Base-by-base conservation (phyloP, 106 monocot genomes). In the Phalaenopsis aphrodite region DNA sequence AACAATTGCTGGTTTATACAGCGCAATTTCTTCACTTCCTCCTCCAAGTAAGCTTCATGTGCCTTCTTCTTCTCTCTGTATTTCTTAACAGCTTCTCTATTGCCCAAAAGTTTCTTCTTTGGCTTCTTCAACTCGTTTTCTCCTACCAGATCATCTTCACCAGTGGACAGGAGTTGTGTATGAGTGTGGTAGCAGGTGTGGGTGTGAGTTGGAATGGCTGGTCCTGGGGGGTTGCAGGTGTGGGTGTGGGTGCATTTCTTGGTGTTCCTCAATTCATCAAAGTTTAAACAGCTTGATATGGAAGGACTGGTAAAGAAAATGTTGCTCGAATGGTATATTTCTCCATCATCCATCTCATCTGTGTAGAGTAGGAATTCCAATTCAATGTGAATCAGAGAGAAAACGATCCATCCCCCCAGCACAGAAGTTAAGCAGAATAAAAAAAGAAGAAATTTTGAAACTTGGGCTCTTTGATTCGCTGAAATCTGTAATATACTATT, bases 31-130 rank as follows among this genome's bases (percentile, higher is more conserved):
- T 85, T 85, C 4, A 92, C 91, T 57, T 96, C 96, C 85, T 92
- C 93, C 78, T 96, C 93, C 71, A 96, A 81, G 66, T 79, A 89
- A 10, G 93, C 89, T 0, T 91, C 84, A 30, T 90, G 93, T 21
- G 96, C 96, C 82, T 92, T 96, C 83, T 92, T 96, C 87, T 96
- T 96, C 77, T 96, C 93, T 71, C 96, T 71, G 61, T 96, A 96
- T 85, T 92, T 96, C 66, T 93, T 67, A 3, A 96, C 96, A 1
- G 96, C 96, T 78, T 90, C 96, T 72, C 90, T 42, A 78, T 96
- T 96, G 12, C 93, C 93, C 24, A 80, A 52, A 11, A 93, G 91
- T 30, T 72, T 85, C 80, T 83, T 88, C 3, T 24, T 47, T 55
- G 81, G 78, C 84, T 7, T 77, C 12, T 52, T 52, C 52, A 52